Evolutionary conservation across 805 yeast species (phyloP), one percentile per base, ranked within the genome.

Genomic region (Ogataea ramenticola): DNA sequence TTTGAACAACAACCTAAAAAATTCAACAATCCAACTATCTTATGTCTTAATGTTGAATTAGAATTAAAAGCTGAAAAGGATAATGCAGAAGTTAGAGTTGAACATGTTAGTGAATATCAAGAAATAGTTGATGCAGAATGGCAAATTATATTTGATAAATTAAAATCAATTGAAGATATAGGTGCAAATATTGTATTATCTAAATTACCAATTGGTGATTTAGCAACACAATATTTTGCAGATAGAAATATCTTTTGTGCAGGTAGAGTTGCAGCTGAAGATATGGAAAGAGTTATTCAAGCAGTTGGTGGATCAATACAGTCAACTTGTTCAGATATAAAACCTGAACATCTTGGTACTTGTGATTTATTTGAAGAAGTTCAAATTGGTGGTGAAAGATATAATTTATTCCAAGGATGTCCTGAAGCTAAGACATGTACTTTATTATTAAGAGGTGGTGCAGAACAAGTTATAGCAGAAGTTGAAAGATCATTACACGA

Each of bases 51-150:
- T 60, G 90, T 93, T 35, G 99, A 93, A 64, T 75, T 93, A 53
- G 99, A 93, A 70, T 78, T 93, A 60, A 93, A 93, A 69, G 98
- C 98, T 1, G 99, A 93, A 70, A 91, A 89, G 71, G 99, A 93
- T 65, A 93, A 93, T 61, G 99, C 99, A 10, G 99, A 93, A 71
- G 98, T 93, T 30, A 79, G 99, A 54, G 93, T 93, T 41, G 95
- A 87, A 57, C 84, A 89, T 62, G 97, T 93, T 44, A 76, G 79
- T 46, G 97, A 91, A 56, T 93, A 93, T 67, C 99, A 93, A 70
- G 88, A 83, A 30, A 84, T 93, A 46, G 99, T 93, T 17, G 98
- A 93, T 66, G 99, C 99, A n/a, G 99, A 93, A 67, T 93, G 99
- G 98, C 79, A 86, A 62, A 85, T 93, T 52, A 93, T 93, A 52